Evolutionary conservation across 139 green algal species (phyloP).

Genomic region (Edaphochlamys debaryana): DNA sequence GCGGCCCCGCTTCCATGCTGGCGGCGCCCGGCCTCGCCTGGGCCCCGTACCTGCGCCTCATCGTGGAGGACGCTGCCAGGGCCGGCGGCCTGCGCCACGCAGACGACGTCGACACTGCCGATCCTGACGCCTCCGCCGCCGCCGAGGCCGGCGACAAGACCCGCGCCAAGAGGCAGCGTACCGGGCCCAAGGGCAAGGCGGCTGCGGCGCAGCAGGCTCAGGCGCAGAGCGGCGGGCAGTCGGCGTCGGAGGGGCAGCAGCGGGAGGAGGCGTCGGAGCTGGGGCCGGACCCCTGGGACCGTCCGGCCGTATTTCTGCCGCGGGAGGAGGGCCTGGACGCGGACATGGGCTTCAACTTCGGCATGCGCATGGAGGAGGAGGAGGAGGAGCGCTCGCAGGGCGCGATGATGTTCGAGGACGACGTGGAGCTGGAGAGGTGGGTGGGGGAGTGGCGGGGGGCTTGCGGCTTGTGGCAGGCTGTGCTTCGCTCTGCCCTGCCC

Average conservation of each 20-base stretch:
- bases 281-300: neutral
- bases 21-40: neutral
- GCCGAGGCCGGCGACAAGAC: neutral
- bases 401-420: too few relatives aligned
- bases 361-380: neutral
- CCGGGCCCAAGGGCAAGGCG: neutral
- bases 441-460: too few relatives aligned
- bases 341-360: too few relatives aligned
- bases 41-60: neutral
- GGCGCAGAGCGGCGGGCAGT: too few relatives aligned
- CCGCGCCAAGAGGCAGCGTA: conserved; percentile 5
- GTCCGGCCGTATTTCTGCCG: too few relatives aligned
- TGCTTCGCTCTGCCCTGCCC: too few relatives aligned
- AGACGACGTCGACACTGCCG: neutral
- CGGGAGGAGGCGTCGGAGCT: neutral
- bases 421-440: conserved; percentile 2
- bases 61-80: neutral
- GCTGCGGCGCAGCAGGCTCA: neutral
- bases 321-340: too few relatives aligned
- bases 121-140: too few relatives aligned
- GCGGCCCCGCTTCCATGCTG: neutral
- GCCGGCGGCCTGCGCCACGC: neutral
- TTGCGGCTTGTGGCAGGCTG: too few relatives aligned
- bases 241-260: too few relatives aligned
- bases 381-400: neutral